Conservation (phyloP, 2,329 filamentous ascomycete genomes). For the Trichoderma arundinaceum region DNA sequence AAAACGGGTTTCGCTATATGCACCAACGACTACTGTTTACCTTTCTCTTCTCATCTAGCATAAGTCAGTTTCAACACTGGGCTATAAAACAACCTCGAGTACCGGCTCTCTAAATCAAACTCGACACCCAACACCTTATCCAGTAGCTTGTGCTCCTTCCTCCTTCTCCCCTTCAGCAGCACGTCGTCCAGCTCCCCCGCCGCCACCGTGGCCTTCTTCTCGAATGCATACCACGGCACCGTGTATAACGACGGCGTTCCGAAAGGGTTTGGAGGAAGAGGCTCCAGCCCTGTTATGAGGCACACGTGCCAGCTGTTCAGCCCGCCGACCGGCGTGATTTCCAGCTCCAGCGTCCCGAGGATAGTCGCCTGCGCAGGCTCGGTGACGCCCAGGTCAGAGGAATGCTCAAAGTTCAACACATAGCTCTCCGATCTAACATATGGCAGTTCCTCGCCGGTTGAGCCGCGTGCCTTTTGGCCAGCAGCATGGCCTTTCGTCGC, state of each 20-base stretch:
- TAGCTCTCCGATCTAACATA: conserved; percentile 34
- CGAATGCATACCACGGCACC: conserved; percentile 41
- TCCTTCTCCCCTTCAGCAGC: background rate
- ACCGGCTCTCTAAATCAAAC: conserved; percentile 37
- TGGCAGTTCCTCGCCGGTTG: background rate
- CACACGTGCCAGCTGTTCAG: conserved; percentile 33
- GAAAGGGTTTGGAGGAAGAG: conserved; percentile 38
- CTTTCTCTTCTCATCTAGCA: no score
- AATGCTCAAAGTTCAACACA: conserved; percentile 39
- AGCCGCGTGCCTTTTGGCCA: background rate
- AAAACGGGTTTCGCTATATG: background rate
- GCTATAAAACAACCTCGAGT: conserved; percentile 39
- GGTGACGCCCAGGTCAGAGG: conserved; percentile 35
- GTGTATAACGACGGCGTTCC: conserved; percentile 39
- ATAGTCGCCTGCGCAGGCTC: conserved; percentile 35
- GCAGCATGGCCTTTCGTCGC: no score
- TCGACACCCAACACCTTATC: conserved; percentile 22
- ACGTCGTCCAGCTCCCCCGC: conserved; percentile 33
- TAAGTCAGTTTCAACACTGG: conserved; percentile 31
- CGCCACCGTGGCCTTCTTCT: conserved; percentile 34
- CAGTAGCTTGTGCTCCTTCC: background rate
- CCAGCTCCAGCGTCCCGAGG: conserved; percentile 38
- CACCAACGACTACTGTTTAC: no score
- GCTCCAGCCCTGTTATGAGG: conserved; percentile 38
- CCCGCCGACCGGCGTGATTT: background rate